A percentile compares a stretch with the other conserved stretches of the same genome.
Conservation (phyloP, 129 eudicot species). For the Flaveria trinervia region DNA sequence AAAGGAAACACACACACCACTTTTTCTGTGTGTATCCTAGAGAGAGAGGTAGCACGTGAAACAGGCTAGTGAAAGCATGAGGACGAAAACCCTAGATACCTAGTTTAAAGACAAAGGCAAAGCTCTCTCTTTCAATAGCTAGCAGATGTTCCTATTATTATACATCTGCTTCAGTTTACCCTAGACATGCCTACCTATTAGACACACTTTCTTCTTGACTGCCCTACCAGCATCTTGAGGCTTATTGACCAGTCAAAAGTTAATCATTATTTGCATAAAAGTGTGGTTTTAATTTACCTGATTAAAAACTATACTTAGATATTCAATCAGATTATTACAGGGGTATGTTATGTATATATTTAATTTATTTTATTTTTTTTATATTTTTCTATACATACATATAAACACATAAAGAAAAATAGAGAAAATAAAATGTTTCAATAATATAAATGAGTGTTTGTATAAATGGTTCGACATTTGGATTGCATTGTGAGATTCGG, state of each 20-base stretch:
- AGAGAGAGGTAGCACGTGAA: constrained; percentile 35
- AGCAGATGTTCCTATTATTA: constrained; percentile 42
- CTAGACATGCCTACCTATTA: constrained; percentile 32
- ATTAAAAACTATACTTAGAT: too few relatives aligned
- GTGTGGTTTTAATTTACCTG: too few relatives aligned
- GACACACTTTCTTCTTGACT: constrained; percentile 28
- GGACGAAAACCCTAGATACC: constrained; percentile 28
- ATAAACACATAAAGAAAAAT: too few relatives aligned
- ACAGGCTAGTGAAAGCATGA: background rate
- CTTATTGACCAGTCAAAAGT: constrained; percentile 40
- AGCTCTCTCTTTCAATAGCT: constrained; percentile 31
- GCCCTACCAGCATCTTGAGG: constrained; percentile 15
- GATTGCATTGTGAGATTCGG: too few relatives aligned
- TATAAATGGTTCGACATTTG: too few relatives aligned
- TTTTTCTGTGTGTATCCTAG: constrained; percentile 31
- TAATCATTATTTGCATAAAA: constrained; percentile 4
- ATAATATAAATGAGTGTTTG: too few relatives aligned
- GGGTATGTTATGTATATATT: too few relatives aligned
- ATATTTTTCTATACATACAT: too few relatives aligned
- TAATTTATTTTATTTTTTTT: too few relatives aligned
- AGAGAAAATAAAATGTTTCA: too few relatives aligned
- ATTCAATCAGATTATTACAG: too few relatives aligned
- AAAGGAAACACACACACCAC: constrained; percentile 40
- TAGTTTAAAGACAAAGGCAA: constrained; percentile 15
- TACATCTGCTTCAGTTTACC: constrained; percentile 41